A percentile compares a stretch with the other conserved stretches of the same genome.
Evolutionary conservation across 202 grass and related monocot genomes (phyloP).

Genomic region (Carex arenaria): DNA sequence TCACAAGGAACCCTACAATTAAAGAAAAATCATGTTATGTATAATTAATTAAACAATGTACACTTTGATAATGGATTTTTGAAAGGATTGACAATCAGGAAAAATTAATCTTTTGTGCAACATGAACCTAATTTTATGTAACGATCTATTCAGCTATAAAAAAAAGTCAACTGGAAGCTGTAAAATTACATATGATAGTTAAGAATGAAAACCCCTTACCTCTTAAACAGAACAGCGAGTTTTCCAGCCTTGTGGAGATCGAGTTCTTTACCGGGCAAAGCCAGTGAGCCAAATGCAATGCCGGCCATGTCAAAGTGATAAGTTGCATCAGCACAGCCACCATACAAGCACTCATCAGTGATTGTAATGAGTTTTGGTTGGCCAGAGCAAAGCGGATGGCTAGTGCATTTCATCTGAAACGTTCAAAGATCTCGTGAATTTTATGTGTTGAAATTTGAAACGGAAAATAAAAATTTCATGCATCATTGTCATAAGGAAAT

Average conservation of each 20-base stretch:
- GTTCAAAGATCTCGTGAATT: background rate
- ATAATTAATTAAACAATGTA: background rate
- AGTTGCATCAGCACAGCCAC: slow-evolving; percentile 31
- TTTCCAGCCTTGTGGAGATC: slow-evolving; percentile 51
- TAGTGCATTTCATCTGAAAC: slow-evolving; percentile 53
- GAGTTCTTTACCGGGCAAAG: slow-evolving; percentile 34
- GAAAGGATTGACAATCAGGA: background rate
- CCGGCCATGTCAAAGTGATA: slow-evolving; percentile 84
- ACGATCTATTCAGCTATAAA: background rate
- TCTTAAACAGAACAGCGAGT: slow-evolving; percentile 52
- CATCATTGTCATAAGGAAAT: background rate
- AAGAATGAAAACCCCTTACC: slow-evolving; percentile 11
- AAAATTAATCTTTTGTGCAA: background rate
- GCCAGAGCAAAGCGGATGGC: slow-evolving; percentile 39
- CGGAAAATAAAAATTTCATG: background rate
- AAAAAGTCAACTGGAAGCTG: background rate
- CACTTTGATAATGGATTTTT: background rate
- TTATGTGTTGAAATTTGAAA: background rate
- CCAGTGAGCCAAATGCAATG: slow-evolving; percentile 59
- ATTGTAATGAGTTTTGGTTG: slow-evolving; percentile 43
- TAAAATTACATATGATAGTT: background rate
- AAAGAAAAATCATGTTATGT: background rate
- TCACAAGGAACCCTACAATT: slow-evolving; percentile 56
- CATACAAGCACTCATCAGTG: slow-evolving; percentile 72
- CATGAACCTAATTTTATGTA: background rate